These are phyloP conservation scores for Termitomyces sp. DNA, from an alignment of 768 basidiomycete species.

Conservation along the genomic window DNA sequence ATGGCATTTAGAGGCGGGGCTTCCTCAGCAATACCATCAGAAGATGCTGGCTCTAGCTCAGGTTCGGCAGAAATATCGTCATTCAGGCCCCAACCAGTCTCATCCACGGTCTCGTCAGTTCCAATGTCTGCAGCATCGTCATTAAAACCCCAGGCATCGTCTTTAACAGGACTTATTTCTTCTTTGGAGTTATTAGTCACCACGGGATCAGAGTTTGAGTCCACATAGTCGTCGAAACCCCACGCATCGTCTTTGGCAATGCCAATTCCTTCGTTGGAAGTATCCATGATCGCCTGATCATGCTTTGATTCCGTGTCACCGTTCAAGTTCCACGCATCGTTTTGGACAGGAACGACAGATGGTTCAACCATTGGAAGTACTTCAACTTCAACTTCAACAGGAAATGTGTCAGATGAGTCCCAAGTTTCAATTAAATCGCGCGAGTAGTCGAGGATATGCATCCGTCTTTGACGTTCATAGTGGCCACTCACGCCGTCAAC, in stretches of 20 bases:
- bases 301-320: slow-evolving; percentile 27
- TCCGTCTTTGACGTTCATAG: slow-evolving; percentile 74
- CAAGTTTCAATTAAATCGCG: slow-evolving; percentile 47
- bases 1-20: slow-evolving; percentile 4
- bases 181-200: slow-evolving; percentile 13
- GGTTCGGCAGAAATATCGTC: slow-evolving; percentile 29
- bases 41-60: slow-evolving; percentile 13
- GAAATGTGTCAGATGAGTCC: slow-evolving; percentile 33
- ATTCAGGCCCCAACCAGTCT: slow-evolving; percentile 49
- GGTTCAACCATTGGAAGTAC: slow-evolving; percentile 23
- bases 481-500: slow-evolving; percentile 60
- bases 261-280: slow-evolving; percentile 13
- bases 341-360: slow-evolving; percentile 22
- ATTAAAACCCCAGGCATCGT: slow-evolving; percentile 49
- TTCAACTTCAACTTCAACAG: slow-evolving; percentile 33
- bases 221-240: slow-evolving; percentile 44
- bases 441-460: slow-evolving; percentile 57
- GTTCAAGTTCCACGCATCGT: slow-evolving; percentile 43
- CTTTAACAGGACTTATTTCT: slow-evolving; percentile 15
- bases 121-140: slow-evolving; percentile 33
- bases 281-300: background rate
- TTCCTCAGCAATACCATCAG: slow-evolving; percentile 2
- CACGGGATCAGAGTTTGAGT: slow-evolving; percentile 14
- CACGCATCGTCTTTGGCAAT: slow-evolving; percentile 34
- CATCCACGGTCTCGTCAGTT: slow-evolving; percentile 26